Evolutionary conservation across 805 yeast genomes (phyloP), one percentile per base, ranked within the genome.

Genomic region (Yamadazyma sp.): DNA sequence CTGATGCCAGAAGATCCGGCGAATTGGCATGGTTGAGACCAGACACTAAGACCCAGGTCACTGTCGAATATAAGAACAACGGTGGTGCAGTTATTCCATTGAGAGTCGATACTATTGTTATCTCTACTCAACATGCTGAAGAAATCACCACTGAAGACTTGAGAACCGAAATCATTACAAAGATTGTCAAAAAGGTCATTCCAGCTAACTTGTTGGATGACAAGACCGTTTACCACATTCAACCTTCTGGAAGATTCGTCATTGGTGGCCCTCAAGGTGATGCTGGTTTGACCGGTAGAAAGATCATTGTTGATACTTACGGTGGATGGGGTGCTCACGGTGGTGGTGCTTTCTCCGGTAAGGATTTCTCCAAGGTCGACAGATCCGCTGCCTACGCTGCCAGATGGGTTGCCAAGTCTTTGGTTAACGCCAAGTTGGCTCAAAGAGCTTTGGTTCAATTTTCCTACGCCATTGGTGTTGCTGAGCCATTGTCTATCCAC

Each of bases 281-380:
- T 68, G 99, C 99, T 53, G 99, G 99, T 78, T 77, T 93, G 64
- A 93, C 99, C 54, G 99, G 99, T 71, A 88, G 99, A 78, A 93
- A 93, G 79, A 93, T 93, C 71, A 93, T 93, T 60, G 99, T 93
- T 65, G 99, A 93, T 73, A 95, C 99, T 51, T 93, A 93, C 76
- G 99, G 99, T 77, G 99, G 99, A 62, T 95, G 99, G 95, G 97
- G 99, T 73, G 98, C 99, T 62, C 99, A 93, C 79, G 99, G 99
- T 75, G 99, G 99, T 79, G 99, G 99, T 79, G 99, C 99, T 50
- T 93, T 93, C 89, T 85, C 96, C 50, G 99, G 99, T 72, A 93
- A 93, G 80, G 99, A 93, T 73, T 93, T 87, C 86, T 88, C 97
- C 68, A 93, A 93, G 80, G 99, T 93, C 62, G 99, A 93, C 73